phyloP scores from a whole-genome alignment of 345 rosid genomes.

The Lenwebbia sp. region DNA sequence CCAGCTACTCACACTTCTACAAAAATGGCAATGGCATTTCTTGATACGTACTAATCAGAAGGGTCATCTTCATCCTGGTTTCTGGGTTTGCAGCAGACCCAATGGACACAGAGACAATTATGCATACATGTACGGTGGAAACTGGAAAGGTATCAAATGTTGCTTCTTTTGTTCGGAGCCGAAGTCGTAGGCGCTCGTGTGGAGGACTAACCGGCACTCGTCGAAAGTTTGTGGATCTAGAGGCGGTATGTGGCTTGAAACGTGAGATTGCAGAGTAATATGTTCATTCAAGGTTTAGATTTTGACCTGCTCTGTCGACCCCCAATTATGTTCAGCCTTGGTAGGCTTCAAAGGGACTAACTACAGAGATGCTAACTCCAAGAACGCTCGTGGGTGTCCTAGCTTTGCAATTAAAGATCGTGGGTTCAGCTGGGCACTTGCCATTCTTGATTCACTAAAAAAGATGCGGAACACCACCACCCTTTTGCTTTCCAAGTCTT shows the following conservation, averaged over 20 bases:
- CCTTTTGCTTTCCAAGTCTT: background rate
- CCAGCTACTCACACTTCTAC: too few relatives aligned
- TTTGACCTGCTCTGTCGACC: background rate
- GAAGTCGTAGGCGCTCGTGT: background rate
- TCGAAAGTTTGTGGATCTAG: background rate
- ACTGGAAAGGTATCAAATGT: background rate
- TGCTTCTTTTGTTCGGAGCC: background rate
- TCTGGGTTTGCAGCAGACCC: background rate
- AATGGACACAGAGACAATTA: background rate
- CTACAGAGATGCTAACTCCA: background rate
- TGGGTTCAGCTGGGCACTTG: background rate
- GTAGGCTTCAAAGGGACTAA: background rate
- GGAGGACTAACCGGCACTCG: background rate
- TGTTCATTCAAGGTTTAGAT: background rate
- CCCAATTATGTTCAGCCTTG: background rate
- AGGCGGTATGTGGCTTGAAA: background rate
- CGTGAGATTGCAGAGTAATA: background rate
- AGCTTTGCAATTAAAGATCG: background rate
- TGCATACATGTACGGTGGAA: background rate
- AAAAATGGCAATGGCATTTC: constrained; percentile 7
- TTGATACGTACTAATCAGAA: background rate
- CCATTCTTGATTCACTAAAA: background rate
- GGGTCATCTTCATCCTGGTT: background rate
- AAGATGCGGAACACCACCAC: background rate
- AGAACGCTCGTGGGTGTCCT: background rate